Evolutionary conservation across 2,329 filamentous ascomycete genomes (phyloP).

Genomic region (Byssoonygena ceratinophila): DNA sequence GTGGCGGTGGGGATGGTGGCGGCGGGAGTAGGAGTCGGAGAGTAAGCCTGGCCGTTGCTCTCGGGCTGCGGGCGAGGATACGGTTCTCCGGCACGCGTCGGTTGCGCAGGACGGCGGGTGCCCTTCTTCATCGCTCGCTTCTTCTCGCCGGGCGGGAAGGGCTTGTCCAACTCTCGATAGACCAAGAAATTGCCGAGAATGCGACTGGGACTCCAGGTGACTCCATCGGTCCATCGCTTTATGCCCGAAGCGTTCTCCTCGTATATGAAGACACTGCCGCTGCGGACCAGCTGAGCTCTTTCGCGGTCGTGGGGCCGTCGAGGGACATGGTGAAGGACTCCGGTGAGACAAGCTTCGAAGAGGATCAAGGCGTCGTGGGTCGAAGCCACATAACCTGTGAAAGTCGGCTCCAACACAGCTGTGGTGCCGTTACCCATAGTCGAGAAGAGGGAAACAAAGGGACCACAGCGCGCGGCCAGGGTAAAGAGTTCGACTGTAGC

Average conservation of each 20-base stretch:
- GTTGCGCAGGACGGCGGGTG: slow-evolving; percentile 37
- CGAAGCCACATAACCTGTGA: slow-evolving; percentile 54
- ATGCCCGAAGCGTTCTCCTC: slow-evolving; percentile 84
- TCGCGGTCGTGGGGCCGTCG: slow-evolving; percentile 81
- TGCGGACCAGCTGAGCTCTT: slow-evolving; percentile 63
- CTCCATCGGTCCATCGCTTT: slow-evolving; percentile 87
- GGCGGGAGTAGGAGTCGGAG: too few relatives aligned
- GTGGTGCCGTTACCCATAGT: slow-evolving; percentile 36
- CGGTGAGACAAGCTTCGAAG: slow-evolving; percentile 66
- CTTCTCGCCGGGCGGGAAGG: slow-evolving; percentile 73
- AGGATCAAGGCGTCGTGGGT: slow-evolving; percentile 68
- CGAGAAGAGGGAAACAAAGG: slow-evolving; percentile 12
- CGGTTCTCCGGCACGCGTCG: slow-evolving; percentile 42
- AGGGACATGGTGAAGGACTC: slow-evolving; percentile 62
- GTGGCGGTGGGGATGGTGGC: too few relatives aligned
- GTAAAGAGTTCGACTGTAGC: slow-evolving; percentile 10
- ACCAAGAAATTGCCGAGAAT: slow-evolving; percentile 77
- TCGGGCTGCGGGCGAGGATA: slow-evolving; percentile 37
- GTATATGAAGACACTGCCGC: slow-evolving; percentile 82
- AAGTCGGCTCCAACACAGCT: slow-evolving; percentile 52
- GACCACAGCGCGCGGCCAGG: slow-evolving; percentile 17
- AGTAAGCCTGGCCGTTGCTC: slow-evolving; percentile 31
- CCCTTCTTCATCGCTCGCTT: slow-evolving; percentile 68
- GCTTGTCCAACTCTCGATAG: slow-evolving; percentile 69
- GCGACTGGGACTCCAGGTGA: slow-evolving; percentile 80